Evolutionary conservation across 495 filamentous ascomycete species (phyloP), one percentile per base, ranked within the genome.

Genomic region (Aspergillus cavernicola): DNA sequence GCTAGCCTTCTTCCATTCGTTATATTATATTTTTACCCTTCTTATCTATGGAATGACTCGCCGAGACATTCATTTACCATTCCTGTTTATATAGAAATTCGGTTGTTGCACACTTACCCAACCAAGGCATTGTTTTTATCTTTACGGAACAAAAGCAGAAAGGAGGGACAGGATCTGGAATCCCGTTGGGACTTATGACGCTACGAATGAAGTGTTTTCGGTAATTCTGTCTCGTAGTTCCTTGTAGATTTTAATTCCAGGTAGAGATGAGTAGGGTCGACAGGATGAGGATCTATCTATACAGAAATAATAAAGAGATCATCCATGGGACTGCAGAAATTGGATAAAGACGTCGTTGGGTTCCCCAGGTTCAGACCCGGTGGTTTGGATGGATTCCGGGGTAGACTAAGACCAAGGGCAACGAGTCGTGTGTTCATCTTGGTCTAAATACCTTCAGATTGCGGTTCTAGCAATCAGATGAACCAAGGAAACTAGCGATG

Each of bases 1-100:
- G n/a, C 41, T 56, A 28, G 35, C 35, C 16, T 56, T 48, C 46
- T 45, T 50, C 38, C 46, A 26, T 50, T 56, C 38, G 28, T 16
- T 45, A 35, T 56, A 36, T 38, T 11, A 43, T 23, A 23, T 42
- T 43, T 28, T 29, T 38, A 37, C 20, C 12, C 44, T 48, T 42
- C 43, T 33, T 33, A 32, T 33, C 52, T 35, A 10, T 10, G 15
- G 50, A 13, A 26, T 35, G 29, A 9, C 50, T 45, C 40, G 11
- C 29, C 10, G 19, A 43, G 29, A 8, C 38, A 20, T 35, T 22
- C 50, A 35, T 44, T 54, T 55, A 40, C 39, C 35, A n/a, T 55
- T 55, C 43, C 35, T 55, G 52, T 55, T 47, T 41, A 55, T 55
- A 55, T 48, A 55, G 49, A 55, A 12, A 48, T 55, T 55, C 35